Base-by-base conservation (phyloP, 2,329 filamentous ascomycete genomes). In the Clonostachys chloroleuca region DNA sequence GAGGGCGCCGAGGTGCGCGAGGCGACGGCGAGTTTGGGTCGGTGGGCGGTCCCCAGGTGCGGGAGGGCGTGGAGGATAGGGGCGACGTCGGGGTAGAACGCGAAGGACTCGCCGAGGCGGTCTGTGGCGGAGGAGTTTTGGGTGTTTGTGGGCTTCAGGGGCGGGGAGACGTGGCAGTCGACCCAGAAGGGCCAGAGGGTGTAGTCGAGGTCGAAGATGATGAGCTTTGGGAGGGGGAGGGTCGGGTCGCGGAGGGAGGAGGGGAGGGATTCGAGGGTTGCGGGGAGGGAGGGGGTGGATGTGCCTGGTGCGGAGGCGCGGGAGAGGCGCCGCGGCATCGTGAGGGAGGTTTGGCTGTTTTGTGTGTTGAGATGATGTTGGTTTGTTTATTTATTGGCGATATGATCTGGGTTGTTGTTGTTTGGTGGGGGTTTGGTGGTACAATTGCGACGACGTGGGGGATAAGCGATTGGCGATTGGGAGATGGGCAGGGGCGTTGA, bases 151-250 rank as follows among this genome's bases (percentile, higher is more conserved):
- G 74, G 58, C 54, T 78, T 77, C 16, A 96, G 69, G 0, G 91
- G 92, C 7, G 83, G 79, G 20, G 83, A 81, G 57, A 94, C 87
- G 68, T 96, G 92, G 5, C 91, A 96, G 72, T 97, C 94, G 2
- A 95, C 86, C 92, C 92, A 97, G 70, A 96, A 96, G 5, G 92
- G 91, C 94, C 92, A 97, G n/a, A 97, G 77, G 0, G 94, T 97
- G 75, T 96, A 97, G 75, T 97, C 92, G 52, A 97, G 82, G 65
- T 97, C 94, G 70, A 97, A 96, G 53, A 94, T 88, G 57, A 97
- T 79, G 55, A 96, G 78, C 51, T 85, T 83, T 0, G 92, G 92
- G 2, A 96, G 78, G 0, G 90, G 88, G 0, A 83, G 78, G 13
- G 56, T 45, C 40, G 81, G 67, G 64, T 80, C 74, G 54, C 63